Conservation (phyloP, 352 stramenopile genomes). For the Elongisporangium prolatum region DNA sequence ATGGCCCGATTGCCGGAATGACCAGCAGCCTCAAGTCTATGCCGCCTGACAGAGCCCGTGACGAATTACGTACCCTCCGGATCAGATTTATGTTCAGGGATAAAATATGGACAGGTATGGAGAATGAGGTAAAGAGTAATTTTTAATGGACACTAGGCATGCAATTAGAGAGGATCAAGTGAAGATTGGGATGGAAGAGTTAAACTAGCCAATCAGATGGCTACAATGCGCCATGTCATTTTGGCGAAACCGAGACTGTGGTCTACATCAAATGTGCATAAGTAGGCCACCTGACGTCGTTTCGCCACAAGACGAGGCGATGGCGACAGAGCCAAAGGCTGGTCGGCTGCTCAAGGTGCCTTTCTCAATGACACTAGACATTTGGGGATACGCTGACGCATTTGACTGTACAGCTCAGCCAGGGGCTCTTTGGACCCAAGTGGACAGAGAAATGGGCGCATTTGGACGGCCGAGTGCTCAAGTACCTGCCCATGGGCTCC, state of each 20-base stretch:
- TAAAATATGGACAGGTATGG: neutral
- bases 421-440: conserved; percentile 56
- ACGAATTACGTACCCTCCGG: neutral
- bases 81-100: neutral
- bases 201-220: conserved; percentile 9
- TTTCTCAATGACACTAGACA: neutral
- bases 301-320: conserved; percentile 11
- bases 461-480: conserved; percentile 61
- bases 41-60: too few relatives aligned
- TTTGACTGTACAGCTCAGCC: conserved; percentile 27
- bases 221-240: conserved; percentile 14
- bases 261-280: conserved; percentile 3
- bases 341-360: conserved; percentile 62
- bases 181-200: neutral
- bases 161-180: neutral
- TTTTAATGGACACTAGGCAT: neutral
- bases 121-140: neutral
- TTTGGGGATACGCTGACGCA: neutral
- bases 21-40: neutral
- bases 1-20: neutral
- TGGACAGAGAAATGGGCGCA: conserved; percentile 84
- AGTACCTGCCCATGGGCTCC: conserved; percentile 69
- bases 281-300: conserved; percentile 5
- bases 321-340: conserved; percentile 48
- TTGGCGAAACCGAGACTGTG: neutral